phyloP scores from a whole-genome alignment of 768 basidiomycete genomes.

The Tulasnella sp. region DNA sequence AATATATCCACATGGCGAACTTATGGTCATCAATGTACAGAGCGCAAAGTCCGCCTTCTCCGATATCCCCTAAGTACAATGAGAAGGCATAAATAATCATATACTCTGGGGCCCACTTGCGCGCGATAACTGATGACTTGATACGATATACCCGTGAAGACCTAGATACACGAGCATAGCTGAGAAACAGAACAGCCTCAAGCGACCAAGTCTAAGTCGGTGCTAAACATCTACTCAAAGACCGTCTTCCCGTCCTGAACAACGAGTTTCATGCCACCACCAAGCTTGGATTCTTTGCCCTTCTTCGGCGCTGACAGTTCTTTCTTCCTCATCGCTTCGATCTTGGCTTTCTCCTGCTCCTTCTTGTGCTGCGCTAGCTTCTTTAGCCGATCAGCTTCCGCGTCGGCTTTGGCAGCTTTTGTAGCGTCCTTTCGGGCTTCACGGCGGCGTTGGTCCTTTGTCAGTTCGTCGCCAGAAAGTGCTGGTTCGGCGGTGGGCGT shows the following conservation, averaged over 20 bases:
- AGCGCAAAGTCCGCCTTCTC: no score
- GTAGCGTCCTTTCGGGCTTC: slow-evolving; percentile 54
- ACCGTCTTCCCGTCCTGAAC: slow-evolving; percentile 33
- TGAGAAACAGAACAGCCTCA: not conserved
- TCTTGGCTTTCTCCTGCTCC: slow-evolving; percentile 54
- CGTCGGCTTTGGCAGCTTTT: slow-evolving; percentile 56
- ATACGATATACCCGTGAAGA: not conserved
- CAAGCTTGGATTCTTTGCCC: slow-evolving; percentile 18
- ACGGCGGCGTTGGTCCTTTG: slow-evolving; percentile 70
- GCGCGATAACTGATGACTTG: not conserved
- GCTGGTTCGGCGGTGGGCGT: not conserved
- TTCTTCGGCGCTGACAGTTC: not conserved
- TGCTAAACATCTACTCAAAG: slow-evolving; percentile 30
- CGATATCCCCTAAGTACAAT: no score
- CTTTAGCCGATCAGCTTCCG: slow-evolving; percentile 51
- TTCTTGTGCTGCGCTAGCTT: slow-evolving; percentile 57
- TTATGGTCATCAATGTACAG: no score
- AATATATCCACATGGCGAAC: no score
- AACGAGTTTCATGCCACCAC: slow-evolving; percentile 34
- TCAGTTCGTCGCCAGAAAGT: slow-evolving; percentile 39
- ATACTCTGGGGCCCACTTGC: no score
- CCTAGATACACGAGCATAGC: not conserved
- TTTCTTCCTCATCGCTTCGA: slow-evolving; percentile 40
- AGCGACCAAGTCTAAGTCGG: not conserved
- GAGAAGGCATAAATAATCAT: no score